These are phyloP conservation scores for Paramecium caudatum DNA, from an alignment of 73 alveolate species.

Conservation along the genomic window DNA sequence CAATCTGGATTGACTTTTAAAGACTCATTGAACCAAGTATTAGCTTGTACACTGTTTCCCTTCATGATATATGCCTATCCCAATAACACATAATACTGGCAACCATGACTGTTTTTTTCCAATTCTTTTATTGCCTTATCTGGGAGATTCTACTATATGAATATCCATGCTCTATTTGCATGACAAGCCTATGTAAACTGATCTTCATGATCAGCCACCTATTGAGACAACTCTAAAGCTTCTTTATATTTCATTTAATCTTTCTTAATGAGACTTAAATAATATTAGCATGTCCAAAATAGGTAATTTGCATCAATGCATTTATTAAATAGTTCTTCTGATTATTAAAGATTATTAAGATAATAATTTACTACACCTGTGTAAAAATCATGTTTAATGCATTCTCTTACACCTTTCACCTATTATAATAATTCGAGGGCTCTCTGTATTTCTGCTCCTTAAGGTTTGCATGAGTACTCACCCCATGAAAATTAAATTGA, in stretches of 20 bases:
- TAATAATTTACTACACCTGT: neutral
- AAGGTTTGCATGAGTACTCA: slow-evolving; percentile 9
- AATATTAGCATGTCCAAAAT: slow-evolving; percentile 8
- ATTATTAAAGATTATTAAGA: neutral
- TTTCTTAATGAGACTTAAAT: neutral
- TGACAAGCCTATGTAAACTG: neutral
- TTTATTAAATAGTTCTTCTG: slow-evolving; percentile 6
- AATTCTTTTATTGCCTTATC: slow-evolving; percentile 60
- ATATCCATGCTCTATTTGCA: slow-evolving; percentile 58
- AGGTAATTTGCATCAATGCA: neutral
- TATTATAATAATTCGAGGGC: slow-evolving; percentile 4
- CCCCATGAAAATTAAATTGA: slow-evolving; percentile 13
- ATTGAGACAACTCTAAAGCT: neutral
- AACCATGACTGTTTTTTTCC: slow-evolving; percentile 22
- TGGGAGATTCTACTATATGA: neutral
- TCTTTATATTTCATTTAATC: slow-evolving; percentile 30
- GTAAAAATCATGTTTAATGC: neutral
- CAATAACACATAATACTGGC: slow-evolving; percentile 42
- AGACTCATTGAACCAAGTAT: slow-evolving; percentile 49
- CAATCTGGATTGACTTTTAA: slow-evolving; percentile 51
- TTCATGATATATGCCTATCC: slow-evolving; percentile 52
- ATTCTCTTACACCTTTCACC: neutral
- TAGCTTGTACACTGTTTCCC: slow-evolving; percentile 22
- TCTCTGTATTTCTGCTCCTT: slow-evolving; percentile 9
- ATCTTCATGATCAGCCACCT: neutral